A percentile compares a stretch with the other conserved stretches of the same genome.
Conservation (phyloP, 768 basidiomycete genomes). For the Boletus rubroflammeus region DNA sequence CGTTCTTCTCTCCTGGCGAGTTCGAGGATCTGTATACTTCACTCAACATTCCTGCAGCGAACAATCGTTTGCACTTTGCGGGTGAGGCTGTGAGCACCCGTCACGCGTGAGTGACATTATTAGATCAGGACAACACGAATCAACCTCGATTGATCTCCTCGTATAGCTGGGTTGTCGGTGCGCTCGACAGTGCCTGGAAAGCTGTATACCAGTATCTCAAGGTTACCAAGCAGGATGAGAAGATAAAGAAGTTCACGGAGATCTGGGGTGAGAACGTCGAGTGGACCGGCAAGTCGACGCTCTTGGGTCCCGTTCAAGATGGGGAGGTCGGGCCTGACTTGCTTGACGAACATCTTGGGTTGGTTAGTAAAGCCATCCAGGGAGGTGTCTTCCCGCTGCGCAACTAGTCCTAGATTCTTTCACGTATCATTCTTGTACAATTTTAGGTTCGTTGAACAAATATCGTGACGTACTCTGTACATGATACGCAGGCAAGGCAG, state of each 20-base stretch:
- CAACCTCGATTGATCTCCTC: not conserved
- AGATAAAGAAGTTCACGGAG: slow-evolving; percentile 17
- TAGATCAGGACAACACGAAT: slow-evolving; percentile 16
- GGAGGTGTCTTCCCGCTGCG: not conserved
- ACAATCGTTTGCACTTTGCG: slow-evolving; percentile 14
- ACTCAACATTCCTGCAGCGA: slow-evolving; percentile 31
- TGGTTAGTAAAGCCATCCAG: not conserved
- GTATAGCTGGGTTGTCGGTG: slow-evolving; percentile 39
- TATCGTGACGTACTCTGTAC: too few species aligned
- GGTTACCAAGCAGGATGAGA: slow-evolving; percentile 6
- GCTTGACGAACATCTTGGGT: slow-evolving; percentile 7
- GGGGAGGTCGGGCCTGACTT: not conserved
- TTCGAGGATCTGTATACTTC: slow-evolving; percentile 32
- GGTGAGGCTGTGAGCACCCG: slow-evolving; percentile 14
- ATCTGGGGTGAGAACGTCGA: slow-evolving; percentile 33
- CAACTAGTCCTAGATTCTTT: not conserved
- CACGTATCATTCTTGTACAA: not conserved
- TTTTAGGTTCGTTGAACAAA: too few species aligned
- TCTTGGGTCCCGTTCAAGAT: not conserved
- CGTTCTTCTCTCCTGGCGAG: slow-evolving; percentile 39
- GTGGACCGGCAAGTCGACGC: slow-evolving; percentile 16
- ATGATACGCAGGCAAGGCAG: too few species aligned
- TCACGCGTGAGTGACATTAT: slow-evolving; percentile 13
- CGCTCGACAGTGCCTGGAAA: slow-evolving; percentile 36
- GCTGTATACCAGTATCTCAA: slow-evolving; percentile 30